Evolutionary conservation across 1,284 basidiomycete species (phyloP), one percentile per base, ranked within the genome.

Genomic region (Tilletia walkeri): DNA sequence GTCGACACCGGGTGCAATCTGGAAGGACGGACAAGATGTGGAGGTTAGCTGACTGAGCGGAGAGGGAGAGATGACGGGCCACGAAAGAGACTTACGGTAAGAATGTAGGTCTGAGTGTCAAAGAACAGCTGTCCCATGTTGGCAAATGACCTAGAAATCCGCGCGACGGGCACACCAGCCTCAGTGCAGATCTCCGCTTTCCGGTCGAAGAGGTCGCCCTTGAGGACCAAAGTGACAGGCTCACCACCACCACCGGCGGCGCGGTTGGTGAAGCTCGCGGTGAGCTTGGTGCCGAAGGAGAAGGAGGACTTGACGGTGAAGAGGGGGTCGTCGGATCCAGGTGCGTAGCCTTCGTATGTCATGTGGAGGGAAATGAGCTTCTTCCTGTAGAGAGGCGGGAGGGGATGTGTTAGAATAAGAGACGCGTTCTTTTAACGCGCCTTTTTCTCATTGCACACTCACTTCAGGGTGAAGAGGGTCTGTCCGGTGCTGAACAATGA

Each of bases 1-100:
- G 71, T 86, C 86, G 12, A 86, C 85, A 16, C 84, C 84, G 0
- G 85, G 84, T 1, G 85, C 85, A 30, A 85, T 81, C 54, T 0
- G 80, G 82, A 7, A 85, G 81, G 49, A 79, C 18, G 47, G 47
- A 56, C 30, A 65, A 47, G n/a, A 47, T 63, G 2, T 65, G 6
- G 56, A 16, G 4, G 30, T 20, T 3, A 34, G 56, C 30, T 5
- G 45, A 45, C 36, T 39, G 30, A 12, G 9, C 24, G 4, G 36
- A 39, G 9, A 65, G 36, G 38, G 16, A 30, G 24, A 2, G 10
- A 56, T 6, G 6, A 6, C 20, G 24, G 24, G 4, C 24, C 5
- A 4, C 54, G 50, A 53, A 18, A 7, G 18, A 56, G 5, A 66
- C 65, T 66, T 56, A 70, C 53, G 5, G 69, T 70, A 10, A 70